Evolutionary conservation across 345 rosid species (phyloP).

Genomic region (Citrus cavaleriei): DNA sequence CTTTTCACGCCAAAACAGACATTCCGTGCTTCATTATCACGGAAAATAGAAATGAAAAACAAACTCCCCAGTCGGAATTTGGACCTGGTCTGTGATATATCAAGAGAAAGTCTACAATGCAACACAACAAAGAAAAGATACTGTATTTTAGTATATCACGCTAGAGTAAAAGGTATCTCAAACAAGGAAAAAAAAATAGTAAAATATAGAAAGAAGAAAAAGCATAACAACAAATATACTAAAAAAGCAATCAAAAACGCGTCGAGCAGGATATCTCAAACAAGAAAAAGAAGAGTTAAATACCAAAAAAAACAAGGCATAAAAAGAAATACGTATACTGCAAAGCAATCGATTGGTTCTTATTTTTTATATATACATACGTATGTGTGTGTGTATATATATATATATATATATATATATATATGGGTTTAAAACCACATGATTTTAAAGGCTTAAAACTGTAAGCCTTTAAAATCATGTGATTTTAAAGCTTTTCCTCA

Average conservation of each 20-base stretch:
- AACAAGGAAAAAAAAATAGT: too few species aligned
- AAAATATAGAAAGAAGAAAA: too few species aligned
- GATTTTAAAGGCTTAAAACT: too few species aligned
- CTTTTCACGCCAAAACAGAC: background rate
- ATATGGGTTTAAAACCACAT: too few species aligned
- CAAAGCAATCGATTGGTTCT: background rate
- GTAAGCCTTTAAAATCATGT: accelerated
- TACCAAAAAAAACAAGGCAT: background rate
- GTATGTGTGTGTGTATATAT: accelerated
- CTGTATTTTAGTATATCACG: too few species aligned
- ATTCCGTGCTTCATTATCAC: background rate
- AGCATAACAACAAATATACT: too few species aligned
- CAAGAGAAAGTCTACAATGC: too few species aligned
- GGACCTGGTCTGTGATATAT: too few species aligned
- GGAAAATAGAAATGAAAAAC: background rate
- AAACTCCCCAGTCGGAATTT: background rate
- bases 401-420: too few species aligned
- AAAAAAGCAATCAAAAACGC: background rate
- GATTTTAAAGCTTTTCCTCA: accelerated
- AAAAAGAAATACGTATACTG: background rate
- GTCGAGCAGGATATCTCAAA: background rate
- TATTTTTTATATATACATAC: too few species aligned
- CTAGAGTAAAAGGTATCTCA: too few species aligned
- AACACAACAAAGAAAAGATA: too few species aligned
- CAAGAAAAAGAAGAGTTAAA: background rate